A percentile compares a stretch with the other conserved stretches of the same genome.
Conservation (phyloP, 176 grass and related monocot species). For the Triticum urartu region DNA sequence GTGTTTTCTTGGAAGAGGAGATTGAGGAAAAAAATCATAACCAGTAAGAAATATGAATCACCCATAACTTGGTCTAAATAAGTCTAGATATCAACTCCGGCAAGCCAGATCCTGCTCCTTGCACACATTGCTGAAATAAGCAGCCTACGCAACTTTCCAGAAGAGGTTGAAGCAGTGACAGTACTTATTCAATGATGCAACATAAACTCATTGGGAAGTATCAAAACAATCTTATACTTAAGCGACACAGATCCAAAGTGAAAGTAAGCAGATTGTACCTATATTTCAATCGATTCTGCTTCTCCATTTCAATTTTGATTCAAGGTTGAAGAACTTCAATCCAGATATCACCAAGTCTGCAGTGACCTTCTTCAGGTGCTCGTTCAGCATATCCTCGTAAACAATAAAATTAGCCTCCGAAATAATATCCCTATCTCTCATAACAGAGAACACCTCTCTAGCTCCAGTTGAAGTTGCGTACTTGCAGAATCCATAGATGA, state of each 20-base stretch:
- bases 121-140: conserved; percentile 17
- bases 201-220: neutral
- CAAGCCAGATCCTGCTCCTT: neutral
- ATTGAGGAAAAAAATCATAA: neutral
- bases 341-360: conserved; percentile 83
- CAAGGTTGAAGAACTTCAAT: conserved; percentile 85
- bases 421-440: conserved; percentile 66
- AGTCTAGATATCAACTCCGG: neutral
- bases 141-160: neutral
- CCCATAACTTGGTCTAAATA: conserved; percentile 9
- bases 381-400: conserved; percentile 83
- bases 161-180: neutral
- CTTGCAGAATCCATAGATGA: conserved; percentile 93
- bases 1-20: neutral
- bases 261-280: conserved; percentile 24
- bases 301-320: conserved; percentile 69
- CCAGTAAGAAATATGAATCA: neutral
- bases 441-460: conserved; percentile 61
- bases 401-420: conserved; percentile 71
- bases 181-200: conserved; percentile 15
- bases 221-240: neutral
- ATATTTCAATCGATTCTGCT: conserved; percentile 51
- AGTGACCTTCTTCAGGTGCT: conserved; percentile 81
- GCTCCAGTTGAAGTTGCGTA: conserved; percentile 86
- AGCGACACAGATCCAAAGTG: conserved; percentile 1